These are phyloP conservation scores for Fusarium tjaetaba DNA, from an alignment of 2,329 filamentous ascomycete genomes.

Conservation along the genomic window DNA sequence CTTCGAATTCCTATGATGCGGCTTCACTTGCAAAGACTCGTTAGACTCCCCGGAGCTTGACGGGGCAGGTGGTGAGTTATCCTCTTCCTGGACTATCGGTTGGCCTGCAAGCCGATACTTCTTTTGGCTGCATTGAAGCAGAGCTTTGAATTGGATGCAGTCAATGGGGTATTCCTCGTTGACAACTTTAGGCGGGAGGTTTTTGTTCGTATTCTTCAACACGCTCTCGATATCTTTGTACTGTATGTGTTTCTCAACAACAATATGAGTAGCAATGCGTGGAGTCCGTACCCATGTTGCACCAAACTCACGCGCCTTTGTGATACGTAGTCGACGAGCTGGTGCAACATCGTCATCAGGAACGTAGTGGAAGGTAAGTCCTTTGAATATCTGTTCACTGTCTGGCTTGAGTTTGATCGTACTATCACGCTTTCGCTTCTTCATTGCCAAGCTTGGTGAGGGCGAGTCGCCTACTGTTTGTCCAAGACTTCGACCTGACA, in stretches of 20 bases:
- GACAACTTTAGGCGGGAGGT: constrained; percentile 61
- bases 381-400: constrained; percentile 66
- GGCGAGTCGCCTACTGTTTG: constrained; percentile 36
- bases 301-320: constrained; percentile 78
- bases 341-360: constrained; percentile 80
- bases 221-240: constrained; percentile 71
- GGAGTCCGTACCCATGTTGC: constrained; percentile 74
- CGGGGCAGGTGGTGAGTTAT: neutral
- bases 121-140: constrained; percentile 67
- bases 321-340: constrained; percentile 75
- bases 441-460: constrained; percentile 42
- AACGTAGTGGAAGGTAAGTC: constrained; percentile 77
- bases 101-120: constrained; percentile 69
- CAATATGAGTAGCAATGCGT: constrained; percentile 75
- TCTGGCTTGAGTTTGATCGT: constrained; percentile 60
- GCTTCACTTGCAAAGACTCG: constrained; percentile 61
- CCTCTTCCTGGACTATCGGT: constrained; percentile 38
- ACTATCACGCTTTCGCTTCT: constrained; percentile 59
- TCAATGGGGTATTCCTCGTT: constrained; percentile 76
- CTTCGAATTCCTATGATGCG: constrained; percentile 50
- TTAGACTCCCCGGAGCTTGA: constrained; percentile 38
- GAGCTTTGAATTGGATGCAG: constrained; percentile 66
- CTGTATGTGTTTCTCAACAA: constrained; percentile 76
- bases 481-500: constrained; percentile 15
- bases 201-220: constrained; percentile 32